Conservation (phyloP, 2,329 filamentous ascomycete species). For the Curvularia spicifera region DNA sequence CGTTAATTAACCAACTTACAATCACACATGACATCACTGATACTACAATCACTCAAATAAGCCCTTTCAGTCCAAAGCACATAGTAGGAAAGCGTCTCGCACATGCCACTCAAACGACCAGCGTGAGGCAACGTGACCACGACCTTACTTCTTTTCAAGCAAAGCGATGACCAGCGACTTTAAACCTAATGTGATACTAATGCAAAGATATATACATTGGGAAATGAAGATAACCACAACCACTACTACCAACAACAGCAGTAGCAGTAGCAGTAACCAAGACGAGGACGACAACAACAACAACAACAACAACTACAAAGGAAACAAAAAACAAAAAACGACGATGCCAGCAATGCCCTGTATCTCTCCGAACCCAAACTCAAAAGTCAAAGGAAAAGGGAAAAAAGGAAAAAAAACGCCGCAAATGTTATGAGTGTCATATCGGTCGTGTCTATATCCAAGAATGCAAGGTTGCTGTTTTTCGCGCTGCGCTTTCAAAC, state of each 20-base stretch:
- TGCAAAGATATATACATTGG: constrained; percentile 10
- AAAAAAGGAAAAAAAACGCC: background rate
- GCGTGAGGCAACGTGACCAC: background rate
- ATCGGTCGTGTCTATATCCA: constrained; percentile 13
- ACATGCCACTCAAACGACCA: background rate
- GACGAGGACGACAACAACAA: background rate
- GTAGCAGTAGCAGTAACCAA: background rate
- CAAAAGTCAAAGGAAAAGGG: background rate
- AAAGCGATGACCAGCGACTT: too few relatives aligned
- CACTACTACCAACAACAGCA: background rate
- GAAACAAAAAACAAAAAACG: background rate
- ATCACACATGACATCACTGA: too few relatives aligned
- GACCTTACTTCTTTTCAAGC: too few relatives aligned
- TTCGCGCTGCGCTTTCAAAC: too few relatives aligned
- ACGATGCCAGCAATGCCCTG: background rate
- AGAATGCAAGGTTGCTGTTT: background rate
- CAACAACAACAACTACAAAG: background rate
- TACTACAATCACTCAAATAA: too few relatives aligned
- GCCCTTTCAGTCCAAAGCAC: too few relatives aligned
- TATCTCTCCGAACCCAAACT: background rate
- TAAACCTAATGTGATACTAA: background rate
- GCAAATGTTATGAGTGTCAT: background rate
- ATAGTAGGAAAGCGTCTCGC: too few relatives aligned
- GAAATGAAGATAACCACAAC: background rate
- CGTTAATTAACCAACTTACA: too few relatives aligned